Evolutionary conservation across 148 eudicot species (phyloP), one percentile per base, ranked within the genome.

Genomic region (Hydrangea macrophylla): DNA sequence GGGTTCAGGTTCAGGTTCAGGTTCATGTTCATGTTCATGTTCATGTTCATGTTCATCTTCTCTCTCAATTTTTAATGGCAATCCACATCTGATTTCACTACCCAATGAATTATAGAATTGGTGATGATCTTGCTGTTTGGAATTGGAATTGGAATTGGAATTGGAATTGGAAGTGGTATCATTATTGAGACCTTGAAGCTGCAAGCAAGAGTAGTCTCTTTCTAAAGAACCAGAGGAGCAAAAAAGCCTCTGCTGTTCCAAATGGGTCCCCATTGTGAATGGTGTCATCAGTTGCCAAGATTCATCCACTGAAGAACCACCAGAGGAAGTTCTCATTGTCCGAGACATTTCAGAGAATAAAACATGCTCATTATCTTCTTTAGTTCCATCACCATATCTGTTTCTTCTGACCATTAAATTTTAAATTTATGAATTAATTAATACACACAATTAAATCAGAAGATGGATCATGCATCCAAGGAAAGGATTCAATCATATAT

Each of bases 1-100:
- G n/a, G n/a, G n/a, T n/a, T n/a, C n/a, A n/a, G n/a, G n/a, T n/a
- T n/a, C n/a, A n/a, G n/a, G n/a, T n/a, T n/a, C n/a, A n/a, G n/a
- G n/a, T n/a, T n/a, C n/a, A n/a, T n/a, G n/a, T n/a, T n/a, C n/a
- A n/a, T n/a, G n/a, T n/a, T n/a, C n/a, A n/a, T n/a, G n/a, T n/a
- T n/a, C n/a, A n/a, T n/a, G n/a, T n/a, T n/a, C n/a, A n/a, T n/a
- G 77, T 55, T 71, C 72, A 48, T 75, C 70, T 31, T 78, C 80
- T 20, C 36, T 53, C 53, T 68, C 65, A 10, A 27, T 30, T 58
- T 73, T 36, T 8, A 58, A 6, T 6, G 65, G 55, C 55, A 56
- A 44, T 37, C 54, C 77, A 37, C 11, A 51, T 51, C 54, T 24
- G 30, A 54, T 13, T 18, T 60, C 63, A 53, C 56, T 45, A 23